Evolutionary conservation across 805 yeast species (phyloP).

Genomic region (Ogataea allantospora): DNA sequence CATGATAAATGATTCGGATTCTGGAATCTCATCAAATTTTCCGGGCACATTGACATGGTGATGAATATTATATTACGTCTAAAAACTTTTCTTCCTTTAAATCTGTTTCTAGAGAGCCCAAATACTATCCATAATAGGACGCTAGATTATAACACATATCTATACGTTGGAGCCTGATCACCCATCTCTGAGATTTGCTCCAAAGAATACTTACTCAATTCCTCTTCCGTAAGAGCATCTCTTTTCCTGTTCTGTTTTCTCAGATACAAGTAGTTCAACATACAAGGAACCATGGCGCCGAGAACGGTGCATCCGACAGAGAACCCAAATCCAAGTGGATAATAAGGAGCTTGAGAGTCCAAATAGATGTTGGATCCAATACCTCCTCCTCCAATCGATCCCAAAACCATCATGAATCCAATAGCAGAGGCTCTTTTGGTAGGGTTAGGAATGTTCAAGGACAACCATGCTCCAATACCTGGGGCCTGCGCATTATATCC

Average conservation of each 20-base stretch:
- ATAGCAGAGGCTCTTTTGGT: conserved; percentile 45
- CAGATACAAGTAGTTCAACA: conserved; percentile 16
- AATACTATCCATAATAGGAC: background rate
- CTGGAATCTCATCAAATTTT: no score
- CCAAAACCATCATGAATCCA: conserved; percentile 42
- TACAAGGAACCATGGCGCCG: conserved; percentile 21
- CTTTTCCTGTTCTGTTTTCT: conserved; percentile 11
- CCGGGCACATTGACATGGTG: no score
- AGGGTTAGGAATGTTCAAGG: conserved; percentile 25
- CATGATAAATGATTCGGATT: no score
- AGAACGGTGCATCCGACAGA: conserved; percentile 20
- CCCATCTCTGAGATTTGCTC: conserved; percentile 39
- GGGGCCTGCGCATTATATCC: conserved; percentile 34
- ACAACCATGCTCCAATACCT: conserved; percentile 22
- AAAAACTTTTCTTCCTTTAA: no score
- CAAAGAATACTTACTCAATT: conserved; percentile 27
- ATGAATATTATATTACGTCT: no score
- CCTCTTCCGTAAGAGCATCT: conserved; percentile 11
- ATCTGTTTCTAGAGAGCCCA: no score
- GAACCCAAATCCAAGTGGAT: conserved; percentile 21
- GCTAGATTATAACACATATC: conserved; percentile 22
- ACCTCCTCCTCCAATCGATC: conserved; percentile 29
- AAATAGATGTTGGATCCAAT: conserved; percentile 21
- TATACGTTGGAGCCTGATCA: conserved; percentile 41
- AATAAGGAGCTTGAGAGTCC: conserved; percentile 17